Evolutionary conservation across 208 protist genomes (phyloP), one percentile per base, ranked within the genome.

Genomic region (Trypanosoma lewisi): DNA sequence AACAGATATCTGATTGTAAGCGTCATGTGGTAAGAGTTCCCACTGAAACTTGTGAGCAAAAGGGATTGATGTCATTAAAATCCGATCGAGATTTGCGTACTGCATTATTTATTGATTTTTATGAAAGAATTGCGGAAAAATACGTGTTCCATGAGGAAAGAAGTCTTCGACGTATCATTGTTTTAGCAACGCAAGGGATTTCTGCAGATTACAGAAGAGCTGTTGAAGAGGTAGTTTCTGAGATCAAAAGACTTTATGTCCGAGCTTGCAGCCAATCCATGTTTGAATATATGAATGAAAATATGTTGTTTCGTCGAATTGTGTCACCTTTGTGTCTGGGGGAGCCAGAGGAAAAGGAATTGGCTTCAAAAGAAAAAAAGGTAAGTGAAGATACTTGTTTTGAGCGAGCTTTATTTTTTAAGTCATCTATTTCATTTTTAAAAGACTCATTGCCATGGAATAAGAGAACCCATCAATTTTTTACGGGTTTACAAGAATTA

Each of bases 201-300:
- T 53, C 53, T 31, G 68, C 63, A 33, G 37, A 77, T 9, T 80
- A 75, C 27, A 82, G 76, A 45, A 64, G 81, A 56, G 61, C 73
- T 51, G 78, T 95, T 8, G 78, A 84, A 17, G 41, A 63, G 0
- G 83, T 90, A 42, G 79, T 90, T n/a, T 61, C 59, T 53, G 62
- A 80, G 23, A 60, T 95, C 4, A 87, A 78, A 48, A 80, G 89
- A 54, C 76, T 87, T 60, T 89, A 85, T 52, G 73, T 81, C 48
- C 60, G 68, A 16, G 78, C 76, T 54, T 69, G 75, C 63, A 59
- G 79, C n/a, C 49, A 85, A 37, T 73, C 67, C 44, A 82, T 95
- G 63, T 93, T 85, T 70, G 80, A 83, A 37, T 95, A 95, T 67
- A 85, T 95, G 81, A 85, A 77, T 73, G 71, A 77, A 11, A 80